These are phyloP conservation scores for Jamesozyma hellenica DNA, from an alignment of 805 yeast species.

Conservation along the genomic window DNA sequence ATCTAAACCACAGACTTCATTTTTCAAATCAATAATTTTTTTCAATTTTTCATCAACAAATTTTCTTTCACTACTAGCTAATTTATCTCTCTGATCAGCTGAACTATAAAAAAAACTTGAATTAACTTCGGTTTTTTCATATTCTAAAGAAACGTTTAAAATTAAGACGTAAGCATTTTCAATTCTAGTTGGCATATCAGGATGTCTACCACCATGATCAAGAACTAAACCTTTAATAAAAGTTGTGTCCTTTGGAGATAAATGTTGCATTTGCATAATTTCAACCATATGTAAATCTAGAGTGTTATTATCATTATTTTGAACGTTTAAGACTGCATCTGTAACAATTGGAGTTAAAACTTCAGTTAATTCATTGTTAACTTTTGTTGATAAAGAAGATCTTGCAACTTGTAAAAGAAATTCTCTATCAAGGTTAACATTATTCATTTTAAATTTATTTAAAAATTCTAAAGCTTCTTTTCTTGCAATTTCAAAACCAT, in stretches of 20 bases:
- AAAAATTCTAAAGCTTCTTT: conserved; percentile 61
- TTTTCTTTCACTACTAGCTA: conserved; percentile 85
- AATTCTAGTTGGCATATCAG: conserved; percentile 92
- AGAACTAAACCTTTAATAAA: conserved; percentile 82
- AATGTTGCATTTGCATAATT: conserved; percentile 96
- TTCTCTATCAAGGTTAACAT: conserved; percentile 60
- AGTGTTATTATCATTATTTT: conserved; percentile 35
- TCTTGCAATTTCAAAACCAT: conserved; percentile 89
- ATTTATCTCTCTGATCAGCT: conserved; percentile 92
- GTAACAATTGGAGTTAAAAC: conserved; percentile 89
- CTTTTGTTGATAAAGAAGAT: conserved; percentile 81
- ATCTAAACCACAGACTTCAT: conserved; percentile 76
- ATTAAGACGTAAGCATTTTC: conserved; percentile 78
- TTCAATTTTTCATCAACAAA: conserved; percentile 89
- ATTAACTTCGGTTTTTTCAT: conserved; percentile 95
- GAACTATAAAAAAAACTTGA: conserved; percentile 88
- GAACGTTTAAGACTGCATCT: conserved; percentile 83
- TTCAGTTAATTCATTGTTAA: conserved; percentile 63
- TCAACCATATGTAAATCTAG: conserved; percentile 95
- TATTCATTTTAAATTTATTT: conserved; percentile 49
- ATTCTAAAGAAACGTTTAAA: conserved; percentile 87
- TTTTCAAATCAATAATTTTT: conserved; percentile 86
- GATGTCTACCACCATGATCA: conserved; percentile 98
- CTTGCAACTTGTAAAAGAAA: conserved; percentile 85
- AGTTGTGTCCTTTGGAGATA: conserved; percentile 71